Conservation (phyloP, 1,284 basidiomycete species). For the Papiliotrema terrestris region DNA sequence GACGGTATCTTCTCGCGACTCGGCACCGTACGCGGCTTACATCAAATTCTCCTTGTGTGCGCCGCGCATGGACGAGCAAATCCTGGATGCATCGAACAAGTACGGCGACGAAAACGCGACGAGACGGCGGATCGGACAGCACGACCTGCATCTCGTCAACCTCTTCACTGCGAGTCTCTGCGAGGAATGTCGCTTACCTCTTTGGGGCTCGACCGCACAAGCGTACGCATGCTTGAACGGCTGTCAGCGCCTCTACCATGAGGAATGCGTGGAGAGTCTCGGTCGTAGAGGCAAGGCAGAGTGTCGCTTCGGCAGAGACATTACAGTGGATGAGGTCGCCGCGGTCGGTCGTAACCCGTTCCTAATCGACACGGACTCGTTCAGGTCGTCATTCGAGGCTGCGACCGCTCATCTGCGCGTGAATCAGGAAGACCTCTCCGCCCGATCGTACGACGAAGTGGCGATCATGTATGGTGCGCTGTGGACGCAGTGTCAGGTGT, state of each 20-base stretch:
- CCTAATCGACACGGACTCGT: constrained; percentile 48
- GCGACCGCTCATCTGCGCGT: neutral
- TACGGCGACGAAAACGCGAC: constrained; percentile 12
- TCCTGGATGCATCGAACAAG: constrained; percentile 13
- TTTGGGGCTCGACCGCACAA: constrained; percentile 67
- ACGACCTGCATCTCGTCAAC: constrained; percentile 53
- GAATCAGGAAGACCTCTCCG: constrained; percentile 51
- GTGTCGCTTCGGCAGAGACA: constrained; percentile 42
- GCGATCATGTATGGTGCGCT: constrained; percentile 59
- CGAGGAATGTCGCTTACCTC: constrained; percentile 60
- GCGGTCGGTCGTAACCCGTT: constrained; percentile 48
- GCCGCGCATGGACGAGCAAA: constrained; percentile 23
- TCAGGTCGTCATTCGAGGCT: constrained; percentile 13
- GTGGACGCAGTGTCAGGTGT: constrained; percentile 63
- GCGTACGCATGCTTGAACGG: constrained; percentile 58
- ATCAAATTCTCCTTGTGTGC: constrained; percentile 29
- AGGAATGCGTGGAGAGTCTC: constrained; percentile 52
- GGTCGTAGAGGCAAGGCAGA: constrained; percentile 48
- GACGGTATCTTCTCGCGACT: constrained; percentile 8
- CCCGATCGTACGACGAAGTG: constrained; percentile 63
- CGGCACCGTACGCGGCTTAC: constrained; percentile 11
- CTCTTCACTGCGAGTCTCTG: constrained; percentile 69
- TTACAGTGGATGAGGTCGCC: constrained; percentile 27
- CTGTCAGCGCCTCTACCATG: constrained; percentile 64
- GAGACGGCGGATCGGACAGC: constrained; percentile 22